Percentiles rank a stretch among this genome's conserved stretches.
phyloP scores from a whole-genome alignment of 768 basidiomycete genomes.

The Mycena crocata region DNA sequence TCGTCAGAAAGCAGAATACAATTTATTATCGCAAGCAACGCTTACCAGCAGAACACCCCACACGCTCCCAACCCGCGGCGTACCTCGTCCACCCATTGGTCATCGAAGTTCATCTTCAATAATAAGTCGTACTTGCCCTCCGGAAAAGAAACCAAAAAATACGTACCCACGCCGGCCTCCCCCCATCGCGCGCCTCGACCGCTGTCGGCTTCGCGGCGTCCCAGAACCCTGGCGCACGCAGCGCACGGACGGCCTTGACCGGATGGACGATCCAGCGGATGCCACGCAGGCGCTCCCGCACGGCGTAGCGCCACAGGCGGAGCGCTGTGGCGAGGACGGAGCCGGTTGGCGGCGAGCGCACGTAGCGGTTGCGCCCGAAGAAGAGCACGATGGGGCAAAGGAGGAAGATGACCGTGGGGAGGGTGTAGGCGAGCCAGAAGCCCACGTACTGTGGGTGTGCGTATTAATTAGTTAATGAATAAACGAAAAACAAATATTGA shows the following conservation, averaged over 20 bases:
- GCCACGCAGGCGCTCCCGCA: no score
- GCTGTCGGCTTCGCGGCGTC: slow-evolving; percentile 74
- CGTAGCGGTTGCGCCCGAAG: slow-evolving; percentile 65
- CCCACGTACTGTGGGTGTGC: slow-evolving; percentile 61
- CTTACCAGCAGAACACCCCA: no score
- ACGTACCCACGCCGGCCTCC: slow-evolving; percentile 65
- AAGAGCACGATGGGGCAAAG: slow-evolving; percentile 71
- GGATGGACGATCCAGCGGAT: slow-evolving; percentile 70
- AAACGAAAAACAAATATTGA: no score
- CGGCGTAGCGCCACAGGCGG: slow-evolving; percentile 60
- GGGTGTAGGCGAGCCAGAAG: slow-evolving; percentile 73
- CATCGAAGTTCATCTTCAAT: slow-evolving; percentile 87
- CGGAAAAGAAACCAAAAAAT: no score
- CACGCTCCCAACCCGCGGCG: slow-evolving; percentile 80
- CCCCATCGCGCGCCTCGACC: slow-evolving; percentile 45
- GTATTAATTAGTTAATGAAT: neutral
- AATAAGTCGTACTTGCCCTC: no score
- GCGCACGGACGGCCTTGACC: slow-evolving; percentile 53
- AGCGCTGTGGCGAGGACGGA: slow-evolving; percentile 67
- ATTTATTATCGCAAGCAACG: no score
- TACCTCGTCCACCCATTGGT: slow-evolving; percentile 83
- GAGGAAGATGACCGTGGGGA: slow-evolving; percentile 73
- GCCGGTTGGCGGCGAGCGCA: slow-evolving; percentile 69
- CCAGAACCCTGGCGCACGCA: slow-evolving; percentile 76
- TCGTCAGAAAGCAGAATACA: no score